These are phyloP conservation scores for Penicillium coffeae DNA, from an alignment of 495 filamentous ascomycete species.

Conservation along the genomic window DNA sequence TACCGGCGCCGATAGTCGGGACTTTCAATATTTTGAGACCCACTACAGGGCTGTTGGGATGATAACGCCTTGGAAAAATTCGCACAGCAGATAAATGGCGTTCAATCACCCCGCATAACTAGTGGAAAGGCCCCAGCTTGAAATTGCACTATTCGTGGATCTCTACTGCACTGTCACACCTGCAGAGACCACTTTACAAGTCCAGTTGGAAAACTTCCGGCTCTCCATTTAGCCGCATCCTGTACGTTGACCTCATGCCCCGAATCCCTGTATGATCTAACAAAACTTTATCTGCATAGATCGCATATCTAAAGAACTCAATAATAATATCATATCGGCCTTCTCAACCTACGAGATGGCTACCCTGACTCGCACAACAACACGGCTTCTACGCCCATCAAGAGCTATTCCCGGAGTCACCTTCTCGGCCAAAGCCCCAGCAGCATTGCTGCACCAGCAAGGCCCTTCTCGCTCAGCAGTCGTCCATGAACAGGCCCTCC, in stretches of 20 bases:
- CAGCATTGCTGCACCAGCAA: slow-evolving; percentile 22
- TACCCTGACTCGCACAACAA: slow-evolving; percentile 4
- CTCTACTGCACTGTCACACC: too few species aligned
- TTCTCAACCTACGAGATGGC: slow-evolving; percentile 5
- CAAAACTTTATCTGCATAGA: not conserved
- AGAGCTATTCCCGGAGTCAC: not conserved
- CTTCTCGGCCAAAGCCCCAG: not conserved
- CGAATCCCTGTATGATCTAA: not conserved
- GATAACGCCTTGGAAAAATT: too few species aligned
- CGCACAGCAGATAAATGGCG: too few species aligned
- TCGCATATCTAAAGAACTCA: too few species aligned
- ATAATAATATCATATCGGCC: not conserved
- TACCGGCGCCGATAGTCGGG: too few species aligned
- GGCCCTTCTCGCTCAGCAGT: slow-evolving; percentile 24
- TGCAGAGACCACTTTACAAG: too few species aligned
- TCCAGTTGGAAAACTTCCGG: slow-evolving; percentile 2
- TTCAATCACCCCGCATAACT: too few species aligned
- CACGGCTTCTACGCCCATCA: slow-evolving; percentile 12
- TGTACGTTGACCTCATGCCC: slow-evolving; percentile 5
- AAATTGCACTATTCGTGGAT: too few species aligned
- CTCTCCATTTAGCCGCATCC: slow-evolving; percentile 12
- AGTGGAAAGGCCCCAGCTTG: too few species aligned
- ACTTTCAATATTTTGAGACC: too few species aligned
- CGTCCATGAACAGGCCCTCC: slow-evolving; percentile 26
- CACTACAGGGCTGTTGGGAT: too few species aligned